A percentile compares a stretch with the other conserved stretches of the same genome.
These are phyloP conservation scores for Trichoderma virens DNA, from an alignment of 495 filamentous ascomycete species.

Conservation along the genomic window DNA sequence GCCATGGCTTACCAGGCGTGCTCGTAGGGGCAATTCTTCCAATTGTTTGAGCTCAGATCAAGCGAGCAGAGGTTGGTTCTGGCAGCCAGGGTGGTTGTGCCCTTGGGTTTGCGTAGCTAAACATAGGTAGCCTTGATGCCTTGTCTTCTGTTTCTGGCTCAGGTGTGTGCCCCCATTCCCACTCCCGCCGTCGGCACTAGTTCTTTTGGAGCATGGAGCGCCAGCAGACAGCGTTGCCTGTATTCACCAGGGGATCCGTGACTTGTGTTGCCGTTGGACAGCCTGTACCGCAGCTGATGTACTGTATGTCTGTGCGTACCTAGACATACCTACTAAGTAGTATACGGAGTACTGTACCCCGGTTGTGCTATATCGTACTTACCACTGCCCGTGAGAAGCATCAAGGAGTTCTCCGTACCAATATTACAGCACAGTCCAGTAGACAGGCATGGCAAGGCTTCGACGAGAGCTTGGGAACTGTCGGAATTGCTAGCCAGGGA, in stretches of 20 bases:
- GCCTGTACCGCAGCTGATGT: background rate
- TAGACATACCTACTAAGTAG: background rate
- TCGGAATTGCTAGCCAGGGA: background rate
- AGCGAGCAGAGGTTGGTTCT: background rate
- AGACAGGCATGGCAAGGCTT: background rate
- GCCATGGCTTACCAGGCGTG: background rate
- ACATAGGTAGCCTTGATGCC: background rate
- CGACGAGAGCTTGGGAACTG: background rate
- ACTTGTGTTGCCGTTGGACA: background rate
- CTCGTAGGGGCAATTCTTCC: too few relatives aligned
- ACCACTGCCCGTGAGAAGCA: background rate
- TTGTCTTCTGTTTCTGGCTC: background rate
- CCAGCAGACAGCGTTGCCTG: background rate
- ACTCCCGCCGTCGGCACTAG: background rate
- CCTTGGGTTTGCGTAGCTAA: too few relatives aligned
- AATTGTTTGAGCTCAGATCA: background rate
- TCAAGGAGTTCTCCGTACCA: too few relatives aligned
- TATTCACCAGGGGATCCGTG: background rate
- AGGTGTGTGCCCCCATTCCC: background rate
- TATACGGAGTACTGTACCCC: too few relatives aligned
- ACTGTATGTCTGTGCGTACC: background rate
- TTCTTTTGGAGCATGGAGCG: background rate
- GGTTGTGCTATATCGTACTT: too few relatives aligned
- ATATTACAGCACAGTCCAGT: background rate
- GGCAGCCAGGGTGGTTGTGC: background rate